Base-by-base conservation (phyloP, 352 stramenopile genomes). In the Globisporangium paddicum region DNA sequence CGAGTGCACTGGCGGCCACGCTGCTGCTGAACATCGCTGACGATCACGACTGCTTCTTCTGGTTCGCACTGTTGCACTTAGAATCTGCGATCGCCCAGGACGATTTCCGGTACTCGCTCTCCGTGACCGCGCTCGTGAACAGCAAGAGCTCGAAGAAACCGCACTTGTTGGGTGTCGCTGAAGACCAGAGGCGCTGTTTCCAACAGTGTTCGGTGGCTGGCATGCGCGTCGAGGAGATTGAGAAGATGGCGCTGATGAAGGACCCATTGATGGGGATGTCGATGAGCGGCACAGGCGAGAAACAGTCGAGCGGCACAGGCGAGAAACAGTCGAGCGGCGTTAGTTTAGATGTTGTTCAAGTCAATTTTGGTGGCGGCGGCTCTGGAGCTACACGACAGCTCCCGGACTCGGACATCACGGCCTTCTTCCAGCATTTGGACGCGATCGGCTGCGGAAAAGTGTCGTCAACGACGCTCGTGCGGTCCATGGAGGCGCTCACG, bases 391-490 rank as follows among this genome's bases (percentile, higher is more conserved):
- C 10, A 5, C 45, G 35, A 8, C 47, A 51, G 45, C 52, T 66
- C 6, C 46, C 52, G 8, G 52, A 66, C 8, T 38, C 60, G 1
- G 60, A 64, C 56, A 52, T 34, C 21, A 55, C 45, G 3, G 50
- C 60, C 9, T 73, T 88, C 38, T 88, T 88, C 52, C 73, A 80
- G 41, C 64, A 75, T 18, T 63, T 88, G 41, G 78, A 88, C 53
- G 60, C 51, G 14, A 67, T 79, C 26, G 69, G 68, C 0, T 86
- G 73, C 5, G 77, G 76, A 21, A 83, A 81, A 64, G 65, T 90
- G 21, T 75, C 68, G n/a, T 71, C 67, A 10, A 30, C 65, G 18
- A 62, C 68, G 0, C 57, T 87, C 35, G 25, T 61, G n/a, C 58
- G 58, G 8, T 73, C 63, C 0, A 65, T 90, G 55, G 74, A 75